These are phyloP conservation scores for Prunus fruticosa DNA, from an alignment of 306 rosid species.

Conservation along the genomic window DNA sequence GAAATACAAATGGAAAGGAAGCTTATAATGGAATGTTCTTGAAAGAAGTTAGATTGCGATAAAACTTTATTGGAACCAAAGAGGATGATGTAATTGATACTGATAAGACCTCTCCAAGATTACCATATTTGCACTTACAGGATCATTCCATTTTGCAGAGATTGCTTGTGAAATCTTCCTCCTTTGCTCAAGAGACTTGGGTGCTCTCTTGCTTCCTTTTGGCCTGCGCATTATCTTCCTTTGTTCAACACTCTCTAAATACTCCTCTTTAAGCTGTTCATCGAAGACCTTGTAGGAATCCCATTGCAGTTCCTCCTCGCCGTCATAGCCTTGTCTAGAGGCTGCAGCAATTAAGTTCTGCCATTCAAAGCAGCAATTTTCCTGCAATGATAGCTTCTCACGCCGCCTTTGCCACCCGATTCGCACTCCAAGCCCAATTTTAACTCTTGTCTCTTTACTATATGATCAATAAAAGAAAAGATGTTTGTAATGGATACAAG, in stretches of 20 bases:
- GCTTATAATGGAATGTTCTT: too few relatives aligned
- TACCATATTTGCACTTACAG: conserved; percentile 51
- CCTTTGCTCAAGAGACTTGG: conserved; percentile 86
- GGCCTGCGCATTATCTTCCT: conserved; percentile 46
- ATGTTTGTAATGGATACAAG: background rate
- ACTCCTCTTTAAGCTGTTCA: conserved; percentile 58
- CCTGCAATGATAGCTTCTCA: conserved; percentile 54
- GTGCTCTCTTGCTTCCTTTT: conserved; percentile 64
- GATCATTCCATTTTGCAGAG: conserved; percentile 88
- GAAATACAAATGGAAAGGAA: too few relatives aligned
- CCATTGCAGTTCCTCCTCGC: conserved; percentile 84
- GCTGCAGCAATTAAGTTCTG: conserved; percentile 80
- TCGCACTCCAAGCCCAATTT: conserved; percentile 76
- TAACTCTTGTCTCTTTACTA: conserved; percentile 72
- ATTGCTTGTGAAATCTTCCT: conserved; percentile 88
- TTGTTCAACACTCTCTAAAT: conserved; percentile 56
- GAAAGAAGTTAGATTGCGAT: background rate
- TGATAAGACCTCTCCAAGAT: conserved; percentile 17
- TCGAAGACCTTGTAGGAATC: conserved; percentile 60
- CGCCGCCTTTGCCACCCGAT: conserved; percentile 69
- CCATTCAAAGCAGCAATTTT: conserved; percentile 74
- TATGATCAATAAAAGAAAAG: conserved; percentile 24
- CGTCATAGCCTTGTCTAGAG: conserved; percentile 63
- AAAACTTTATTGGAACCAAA: background rate
- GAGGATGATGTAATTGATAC: background rate